Conservation (phyloP, 208 protist species). For the Acanthamoeba sp. region DNA sequence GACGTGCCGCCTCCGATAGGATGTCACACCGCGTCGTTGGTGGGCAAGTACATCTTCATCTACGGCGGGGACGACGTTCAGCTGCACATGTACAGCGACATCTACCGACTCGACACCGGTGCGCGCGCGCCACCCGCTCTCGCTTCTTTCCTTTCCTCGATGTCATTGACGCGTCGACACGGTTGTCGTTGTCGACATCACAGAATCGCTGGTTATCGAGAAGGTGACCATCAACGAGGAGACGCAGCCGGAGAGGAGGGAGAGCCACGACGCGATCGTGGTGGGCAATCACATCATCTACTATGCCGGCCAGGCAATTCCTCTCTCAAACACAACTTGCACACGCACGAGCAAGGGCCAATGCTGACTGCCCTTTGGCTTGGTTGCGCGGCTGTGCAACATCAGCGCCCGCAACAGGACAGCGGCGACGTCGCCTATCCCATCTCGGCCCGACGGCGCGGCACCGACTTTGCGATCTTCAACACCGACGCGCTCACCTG, state of each 20-base stretch:
- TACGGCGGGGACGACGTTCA: background rate
- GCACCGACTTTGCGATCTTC: background rate
- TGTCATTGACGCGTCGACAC: background rate
- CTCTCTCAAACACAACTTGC: background rate
- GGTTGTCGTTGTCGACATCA: background rate
- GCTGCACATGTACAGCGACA: background rate
- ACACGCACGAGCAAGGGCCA: background rate
- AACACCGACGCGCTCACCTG: slow-evolving; percentile 16
- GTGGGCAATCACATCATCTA: slow-evolving; percentile 50
- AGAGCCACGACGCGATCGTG: slow-evolving; percentile 8
- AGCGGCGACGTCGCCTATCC: background rate
- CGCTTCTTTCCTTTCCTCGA: background rate
- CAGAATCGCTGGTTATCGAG: background rate
- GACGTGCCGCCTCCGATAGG: slow-evolving; percentile 43
- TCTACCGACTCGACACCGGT: slow-evolving; percentile 41
- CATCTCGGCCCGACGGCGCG: background rate
- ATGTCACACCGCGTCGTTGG: slow-evolving; percentile 27
- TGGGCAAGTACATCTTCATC: slow-evolving; percentile 24
- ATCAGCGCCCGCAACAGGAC: background rate
- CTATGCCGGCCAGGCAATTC: background rate
- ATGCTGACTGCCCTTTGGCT: background rate
- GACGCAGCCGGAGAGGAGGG: background rate
- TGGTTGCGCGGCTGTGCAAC: background rate
- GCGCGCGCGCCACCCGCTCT: background rate
- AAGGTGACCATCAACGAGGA: background rate